Percentiles rank a stretch among this genome's conserved stretches.
Evolutionary conservation across 345 rosid genomes (phyloP).

Genomic region (Erucastrum elatum): DNA sequence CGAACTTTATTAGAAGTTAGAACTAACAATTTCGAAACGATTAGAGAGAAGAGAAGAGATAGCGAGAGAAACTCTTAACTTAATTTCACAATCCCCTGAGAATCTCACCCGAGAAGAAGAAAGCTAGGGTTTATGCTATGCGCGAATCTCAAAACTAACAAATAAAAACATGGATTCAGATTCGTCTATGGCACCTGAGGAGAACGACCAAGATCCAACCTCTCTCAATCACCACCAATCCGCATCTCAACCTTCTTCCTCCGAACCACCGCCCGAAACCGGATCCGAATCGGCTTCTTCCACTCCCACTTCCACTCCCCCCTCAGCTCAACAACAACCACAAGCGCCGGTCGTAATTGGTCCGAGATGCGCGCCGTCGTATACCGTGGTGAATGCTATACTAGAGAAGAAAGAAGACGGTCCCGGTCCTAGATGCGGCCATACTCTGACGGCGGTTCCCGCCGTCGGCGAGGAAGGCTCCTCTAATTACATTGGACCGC

Average conservation of each 20-base stretch:
- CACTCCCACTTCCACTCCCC: conserved; percentile 28
- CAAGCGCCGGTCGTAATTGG: conserved; percentile 55
- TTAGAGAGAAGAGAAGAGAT: conserved; percentile 20
- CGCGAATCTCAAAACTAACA: conserved; percentile 16
- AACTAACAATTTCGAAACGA: neutral
- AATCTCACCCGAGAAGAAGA: conserved; percentile 18
- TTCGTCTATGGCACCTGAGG: conserved; percentile 67
- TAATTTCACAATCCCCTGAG: conserved; percentile 5
- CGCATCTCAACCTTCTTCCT: conserved; percentile 11
- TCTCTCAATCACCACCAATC: conserved; percentile 41
- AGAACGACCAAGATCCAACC: conserved; percentile 63
- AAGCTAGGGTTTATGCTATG: conserved; percentile 57
- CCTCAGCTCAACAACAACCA: conserved; percentile 20
- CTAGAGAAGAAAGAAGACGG: conserved; percentile 93
- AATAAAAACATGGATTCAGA: conserved; percentile 63
- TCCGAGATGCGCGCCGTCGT: conserved; percentile 88
- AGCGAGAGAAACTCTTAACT: neutral
- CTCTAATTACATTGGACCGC: conserved; percentile 73
- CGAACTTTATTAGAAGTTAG: neutral
- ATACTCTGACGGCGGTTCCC: conserved; percentile 87
- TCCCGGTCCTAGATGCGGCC: conserved; percentile 98
- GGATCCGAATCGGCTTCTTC: conserved; percentile 38
- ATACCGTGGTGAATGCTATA: conserved; percentile 74
- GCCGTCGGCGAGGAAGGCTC: conserved; percentile 95
- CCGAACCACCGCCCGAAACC: conserved; percentile 42